Base-by-base conservation (phyloP, 345 rosid species). In the Euphorbia tirucalli region DNA sequence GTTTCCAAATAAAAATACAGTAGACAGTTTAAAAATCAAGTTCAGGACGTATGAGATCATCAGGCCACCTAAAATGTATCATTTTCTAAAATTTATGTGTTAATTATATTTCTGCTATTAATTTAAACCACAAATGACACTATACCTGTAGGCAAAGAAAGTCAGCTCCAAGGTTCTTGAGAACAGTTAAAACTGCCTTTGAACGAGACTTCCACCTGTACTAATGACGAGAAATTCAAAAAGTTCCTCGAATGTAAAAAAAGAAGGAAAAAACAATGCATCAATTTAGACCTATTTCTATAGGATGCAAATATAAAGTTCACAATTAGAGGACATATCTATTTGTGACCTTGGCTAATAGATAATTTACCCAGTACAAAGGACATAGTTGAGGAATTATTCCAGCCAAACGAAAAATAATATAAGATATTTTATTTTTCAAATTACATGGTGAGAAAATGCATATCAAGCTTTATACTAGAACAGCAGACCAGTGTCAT, bases 201-300 rank as follows among this genome's bases (percentile, higher is more conserved):
- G 97, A 92, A 66, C 99, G 96, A 78, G 86, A 83, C 84, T 88
- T 90, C 97, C 96, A 90, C 80, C 98, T 94, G 80, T 48, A 18
- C 21, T 50, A 79, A 43, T n/a, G 60, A 61, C n/a, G 74, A 72
- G 54, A 63, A 61, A 49, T n/a, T 11, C 8, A 57, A 31, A 32
- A n/a, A 64, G 10, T 21, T 64, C 28, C 32, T 52, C 8, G 7
- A 15, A 35, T 18, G 37, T 64, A n/a, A 30, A 59, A 4, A 50
- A 21, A 19, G 10, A n/a, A 16, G 28, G 2, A 22, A 2, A 35
- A 31, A 52, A 68, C 8, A 22, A 0, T 61, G 43, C 25, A 61
- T 19, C 41, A 35, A 0, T 61, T 52, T 19, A 19, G 25, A 18
- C 25, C 58, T 30, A 7, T 35, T 61, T 61, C 43, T 4, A 61